phyloP scores from a whole-genome alignment of 495 filamentous ascomycete species.

The Symbiotaphrina buchneri region DNA sequence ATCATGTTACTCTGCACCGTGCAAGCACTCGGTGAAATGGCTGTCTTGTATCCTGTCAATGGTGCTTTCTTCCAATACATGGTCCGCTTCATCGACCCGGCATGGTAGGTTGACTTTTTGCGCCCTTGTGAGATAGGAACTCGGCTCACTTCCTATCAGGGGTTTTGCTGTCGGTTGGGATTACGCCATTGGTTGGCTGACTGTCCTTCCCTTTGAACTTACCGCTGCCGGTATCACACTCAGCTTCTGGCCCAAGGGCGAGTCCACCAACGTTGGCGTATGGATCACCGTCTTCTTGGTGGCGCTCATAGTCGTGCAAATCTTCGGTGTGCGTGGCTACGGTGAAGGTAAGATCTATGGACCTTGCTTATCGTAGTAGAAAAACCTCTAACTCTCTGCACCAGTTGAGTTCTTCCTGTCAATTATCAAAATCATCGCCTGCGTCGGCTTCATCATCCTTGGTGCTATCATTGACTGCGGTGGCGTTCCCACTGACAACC shows the following conservation, averaged over 20 bases:
- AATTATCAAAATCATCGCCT: slow-evolving; percentile 13
- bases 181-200: slow-evolving; percentile 3
- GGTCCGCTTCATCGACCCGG: slow-evolving; percentile 77
- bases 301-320: slow-evolving; percentile 13
- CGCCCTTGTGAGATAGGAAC: too few relatives aligned
- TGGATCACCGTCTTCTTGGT: slow-evolving; percentile 41
- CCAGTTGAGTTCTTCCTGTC: slow-evolving; percentile 17
- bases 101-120: too few relatives aligned
- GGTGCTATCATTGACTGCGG: slow-evolving; percentile 26
- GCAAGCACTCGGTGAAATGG: slow-evolving; percentile 81
- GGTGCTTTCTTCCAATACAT: slow-evolving; percentile 87
- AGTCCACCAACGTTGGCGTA: slow-evolving; percentile 47
- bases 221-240: slow-evolving; percentile 2
- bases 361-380: too few relatives aligned
- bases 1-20: slow-evolving; percentile 91
- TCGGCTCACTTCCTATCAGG: slow-evolving; percentile 4
- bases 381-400: too few relatives aligned
- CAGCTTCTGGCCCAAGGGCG: slow-evolving; percentile 14
- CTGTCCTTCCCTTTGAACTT: slow-evolving; percentile 3
- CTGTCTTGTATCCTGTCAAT: slow-evolving; percentile 74
- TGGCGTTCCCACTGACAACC: slow-evolving; percentile 14
- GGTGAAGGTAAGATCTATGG: too few relatives aligned
- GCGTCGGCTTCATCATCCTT: slow-evolving; percentile 25
- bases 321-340: slow-evolving; percentile 18
- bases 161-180: not conserved